Evolutionary conservation across 2,329 filamentous ascomycete genomes (phyloP), one percentile per base, ranked within the genome.

Genomic region (Chaetomium sp.): DNA sequence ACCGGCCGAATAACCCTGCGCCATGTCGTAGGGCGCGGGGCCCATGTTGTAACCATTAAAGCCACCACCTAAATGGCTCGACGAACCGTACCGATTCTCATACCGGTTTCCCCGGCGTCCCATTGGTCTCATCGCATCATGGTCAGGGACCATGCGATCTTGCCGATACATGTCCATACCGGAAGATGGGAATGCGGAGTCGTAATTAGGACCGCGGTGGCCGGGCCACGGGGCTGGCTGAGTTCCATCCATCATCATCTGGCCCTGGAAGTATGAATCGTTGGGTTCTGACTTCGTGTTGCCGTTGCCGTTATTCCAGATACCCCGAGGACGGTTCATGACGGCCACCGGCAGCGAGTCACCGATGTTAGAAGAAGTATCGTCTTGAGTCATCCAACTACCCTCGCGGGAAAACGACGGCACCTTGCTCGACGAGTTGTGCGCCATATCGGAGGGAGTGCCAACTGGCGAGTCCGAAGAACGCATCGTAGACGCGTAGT

Each of bases 311-410:
- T 71, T 76, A 59, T 71, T 75, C 82, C 82, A 86, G 53, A 84
- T 80, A 49, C 75, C 76, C 43, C 80, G 77, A 54, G 76, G 68
- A 49, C 80, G 78, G 55, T 74, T 78, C 67, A 81, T 80, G 4
- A 75, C 74, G 41, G 74, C 75, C 27, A 74, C 66, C 12, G 80
- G 77, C 51, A 80, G 61, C 37, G 76, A 68, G 61, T 86, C 82
- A 64, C 78, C 79, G 37, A 76, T 75, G 55, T 85, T 81, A 9
- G 81, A 81, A 52, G 76, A 75, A 62, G 71, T 68, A 65, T 85
- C 82, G 19, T 85, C 82, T 44, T 71, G 71, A 9, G 69, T 67
- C 8, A 73, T 65, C 84, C 84, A 87, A 40, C 72, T 71, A 59
- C 68, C 75, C 46, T 79, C 79, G 14, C 70, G 71, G 33, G 58